Evolutionary conservation across 2,329 filamentous ascomycete genomes (phyloP), one percentile per base, ranked within the genome.

Genomic region (Niveomyces coronatus): DNA sequence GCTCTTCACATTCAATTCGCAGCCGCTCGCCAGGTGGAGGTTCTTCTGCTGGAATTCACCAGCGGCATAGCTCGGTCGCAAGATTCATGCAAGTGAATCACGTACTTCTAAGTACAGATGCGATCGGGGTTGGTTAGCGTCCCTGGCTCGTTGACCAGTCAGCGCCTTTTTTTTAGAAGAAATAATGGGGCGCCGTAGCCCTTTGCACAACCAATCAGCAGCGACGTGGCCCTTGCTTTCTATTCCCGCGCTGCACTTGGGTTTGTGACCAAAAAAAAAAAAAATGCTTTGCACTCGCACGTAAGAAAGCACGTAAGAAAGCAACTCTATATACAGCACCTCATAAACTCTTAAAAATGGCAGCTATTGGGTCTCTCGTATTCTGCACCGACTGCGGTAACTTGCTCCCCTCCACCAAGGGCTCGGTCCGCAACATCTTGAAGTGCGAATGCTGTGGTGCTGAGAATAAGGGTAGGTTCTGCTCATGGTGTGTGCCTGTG

Each of bases 341-440:
- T 36, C 29, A 44, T 40, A 45, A 31, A 36, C 31, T 10, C 38
- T 29, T 46, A 47, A 42, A 41, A 65, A 95, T 95, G 89, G 79
- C 88, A 47, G 79, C 85, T 14, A 87, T 95, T 48, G 89, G 87
- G 40, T 89, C 87, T 37, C 70, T 96, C 28, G 80, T 94, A 24
- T 96, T 96, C 61, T 96, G 89, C 67, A 85, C 74, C 38, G 85
- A 88, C 57, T 96, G 89, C 60, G 89, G 89, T 44, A 94, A 94
- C 57, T 71, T 95, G 4, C 68, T 96, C 28, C 86, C 91, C 37
- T 74, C 81, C 37, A 86, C 84, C 32, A 82, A 81, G 45, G 85
- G 84, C 44, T 80, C 79, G 42, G 71, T 76, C 49, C 83, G 86
- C 55, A 82, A 82, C 40, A 73, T 83, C 41, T 65, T 96, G 41